Conservation (phyloP, 148 eudicot genomes). For the Rhododendron vialii region DNA sequence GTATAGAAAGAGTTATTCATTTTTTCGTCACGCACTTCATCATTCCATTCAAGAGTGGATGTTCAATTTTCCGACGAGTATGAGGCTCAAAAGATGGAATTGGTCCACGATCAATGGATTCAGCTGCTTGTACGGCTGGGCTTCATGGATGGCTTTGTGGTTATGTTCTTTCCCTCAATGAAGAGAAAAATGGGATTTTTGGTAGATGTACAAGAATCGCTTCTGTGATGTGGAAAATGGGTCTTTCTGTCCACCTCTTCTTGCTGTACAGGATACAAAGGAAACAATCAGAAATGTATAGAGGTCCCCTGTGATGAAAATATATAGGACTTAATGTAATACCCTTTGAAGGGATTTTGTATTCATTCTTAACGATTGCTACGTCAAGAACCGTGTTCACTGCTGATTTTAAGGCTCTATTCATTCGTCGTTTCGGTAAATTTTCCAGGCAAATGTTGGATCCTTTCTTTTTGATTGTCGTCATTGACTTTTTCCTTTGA, state of each 20-base stretch:
- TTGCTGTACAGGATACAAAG: slow-evolving; percentile 2
- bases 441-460: not conserved
- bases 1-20: slow-evolving; percentile 7
- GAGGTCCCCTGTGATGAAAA: not conserved
- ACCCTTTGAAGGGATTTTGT: not conserved
- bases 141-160: not conserved
- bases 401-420: not conserved
- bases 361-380: not conserved
- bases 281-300: not conserved
- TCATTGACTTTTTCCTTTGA: not conserved
- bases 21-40: not conserved
- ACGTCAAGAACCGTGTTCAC: not conserved
- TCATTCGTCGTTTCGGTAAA: not conserved
- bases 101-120: not conserved
- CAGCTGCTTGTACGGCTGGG: not conserved
- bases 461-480: not conserved
- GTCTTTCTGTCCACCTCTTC: not conserved
- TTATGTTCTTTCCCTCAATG: not conserved
- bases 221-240: not conserved
- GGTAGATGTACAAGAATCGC: not conserved
- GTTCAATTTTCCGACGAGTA: not conserved
- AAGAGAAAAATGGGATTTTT: not conserved
- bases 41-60: not conserved
- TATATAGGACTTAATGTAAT: not conserved
- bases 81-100: not conserved